These are phyloP conservation scores for Emergomyces orientalis DNA, from an alignment of 2,329 filamentous ascomycete genomes.

Conservation along the genomic window DNA sequence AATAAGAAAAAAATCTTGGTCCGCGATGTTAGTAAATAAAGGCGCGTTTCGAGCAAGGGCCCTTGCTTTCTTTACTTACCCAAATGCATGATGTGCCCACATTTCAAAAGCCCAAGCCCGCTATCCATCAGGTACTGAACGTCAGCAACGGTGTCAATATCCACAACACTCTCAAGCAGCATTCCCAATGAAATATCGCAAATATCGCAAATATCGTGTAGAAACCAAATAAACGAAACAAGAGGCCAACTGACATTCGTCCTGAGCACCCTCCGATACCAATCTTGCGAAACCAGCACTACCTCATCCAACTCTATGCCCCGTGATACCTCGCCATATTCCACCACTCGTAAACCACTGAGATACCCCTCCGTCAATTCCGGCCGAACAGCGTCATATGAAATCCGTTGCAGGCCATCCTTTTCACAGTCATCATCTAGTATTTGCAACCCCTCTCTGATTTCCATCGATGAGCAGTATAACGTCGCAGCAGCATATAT, in stretches of 20 bases:
- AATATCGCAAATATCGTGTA: not conserved
- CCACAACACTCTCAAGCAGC: not conserved
- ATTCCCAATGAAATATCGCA: not conserved
- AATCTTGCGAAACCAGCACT: slow-evolving; percentile 26
- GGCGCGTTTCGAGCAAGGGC: not conserved
- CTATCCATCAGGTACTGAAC: slow-evolving; percentile 15
- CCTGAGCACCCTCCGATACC: slow-evolving; percentile 23
- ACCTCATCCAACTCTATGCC: slow-evolving; percentile 18
- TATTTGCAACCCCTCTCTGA: slow-evolving; percentile 20
- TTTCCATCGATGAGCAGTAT: slow-evolving; percentile 22
- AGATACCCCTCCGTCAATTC: slow-evolving; percentile 28
- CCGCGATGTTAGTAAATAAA: not conserved
- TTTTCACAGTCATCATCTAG: slow-evolving; percentile 21
- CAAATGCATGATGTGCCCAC: slow-evolving; percentile 30
- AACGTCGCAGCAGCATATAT: slow-evolving; percentile 29
- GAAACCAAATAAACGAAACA: not conserved
- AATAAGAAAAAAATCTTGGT: slow-evolving; percentile 26
- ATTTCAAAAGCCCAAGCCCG: slow-evolving; percentile 26
- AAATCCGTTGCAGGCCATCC: slow-evolving; percentile 22
- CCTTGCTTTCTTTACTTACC: slow-evolving; percentile 21
- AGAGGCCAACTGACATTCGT: slow-evolving; percentile 25
- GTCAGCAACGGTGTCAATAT: not conserved
- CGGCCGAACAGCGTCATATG: slow-evolving; percentile 16
- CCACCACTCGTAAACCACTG: slow-evolving; percentile 25
- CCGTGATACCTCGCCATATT: slow-evolving; percentile 24